These are phyloP conservation scores for Spinellus fusiger DNA, from an alignment of 192 early-diverging fungal species.

Conservation along the genomic window DNA sequence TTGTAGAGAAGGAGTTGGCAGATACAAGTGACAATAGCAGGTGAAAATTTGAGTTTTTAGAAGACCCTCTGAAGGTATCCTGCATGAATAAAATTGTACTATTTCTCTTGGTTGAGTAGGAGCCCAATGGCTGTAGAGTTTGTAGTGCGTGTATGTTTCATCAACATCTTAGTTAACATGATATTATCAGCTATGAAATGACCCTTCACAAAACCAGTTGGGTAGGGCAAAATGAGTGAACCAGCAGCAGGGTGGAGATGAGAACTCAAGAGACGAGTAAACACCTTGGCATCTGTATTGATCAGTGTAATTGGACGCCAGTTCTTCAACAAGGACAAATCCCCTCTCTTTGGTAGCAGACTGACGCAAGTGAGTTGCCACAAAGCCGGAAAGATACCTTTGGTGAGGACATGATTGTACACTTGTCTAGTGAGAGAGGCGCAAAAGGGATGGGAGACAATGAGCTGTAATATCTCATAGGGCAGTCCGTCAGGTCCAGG, in stretches of 20 bases:
- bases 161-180: neutral
- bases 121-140: conserved; percentile 4
- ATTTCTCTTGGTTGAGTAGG: conserved; percentile 23
- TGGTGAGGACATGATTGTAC: neutral
- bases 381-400: neutral
- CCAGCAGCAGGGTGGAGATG: neutral
- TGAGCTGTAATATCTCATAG: neutral
- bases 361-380: conserved; percentile 12
- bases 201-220: neutral
- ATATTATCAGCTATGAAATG: neutral
- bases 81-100: conserved; percentile 22
- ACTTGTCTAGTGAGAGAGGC: neutral
- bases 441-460: neutral
- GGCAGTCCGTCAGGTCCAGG: conserved; percentile 12
- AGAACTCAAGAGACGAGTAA: neutral
- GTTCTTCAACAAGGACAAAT: neutral
- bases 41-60: neutral
- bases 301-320: conserved; percentile 12
- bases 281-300: conserved; percentile 13
- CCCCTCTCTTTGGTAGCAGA: conserved; percentile 11
- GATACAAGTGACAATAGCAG: neutral
- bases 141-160: neutral
- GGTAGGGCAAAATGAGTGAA: neutral
- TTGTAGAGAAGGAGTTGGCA: neutral
- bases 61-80: neutral